Evolutionary conservation across 352 stramenopile species (phyloP), one percentile per base, ranked within the genome.

Genomic region (Globisporangium alternatum): DNA sequence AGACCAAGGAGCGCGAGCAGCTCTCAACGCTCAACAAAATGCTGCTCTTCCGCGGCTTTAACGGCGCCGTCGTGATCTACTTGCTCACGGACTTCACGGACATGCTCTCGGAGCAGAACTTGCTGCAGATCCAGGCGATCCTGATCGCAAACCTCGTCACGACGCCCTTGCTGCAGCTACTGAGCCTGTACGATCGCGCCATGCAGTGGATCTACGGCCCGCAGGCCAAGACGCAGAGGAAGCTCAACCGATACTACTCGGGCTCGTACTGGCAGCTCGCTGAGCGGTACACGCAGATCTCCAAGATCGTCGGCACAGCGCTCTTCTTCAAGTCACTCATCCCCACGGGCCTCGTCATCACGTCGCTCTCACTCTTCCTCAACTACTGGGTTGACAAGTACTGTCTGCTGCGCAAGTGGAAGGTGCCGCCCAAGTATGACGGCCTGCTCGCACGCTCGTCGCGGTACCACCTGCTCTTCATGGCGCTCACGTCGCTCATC

Each of bases 371-470:
- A 30, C 60, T 93, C 37, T 72, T 91, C 4, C 74, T 93, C 12
- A 91, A 89, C 60, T 93, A 90, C 69, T 91, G 82, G 82, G 80
- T 93, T 41, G 83, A 91, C 72, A 93, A 93, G 67, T 93, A 86
- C 61, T 93, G 85, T 48, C 60, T 93, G 48, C 67, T 92, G 56
- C 83, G 80, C 59, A 83, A 81, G 60, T 95, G 80, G 88, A 90
- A 86, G 65, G 81, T 76, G 9, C 81, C 72, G 10, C 84, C 82
- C 6, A 68, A 74, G 45, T 89, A 83, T 66, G 76, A 90, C 65
- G 83, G 78, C 5, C 63, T 86, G 21, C 61, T 93, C n/a, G 80
- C 84, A 7, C 69, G 74, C 13, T 70, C 78, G 45, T 89, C 81
- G 52, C 73, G 84, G 9, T 88, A 89, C 61, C 81, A 93, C 59